phyloP scores from a whole-genome alignment of 208 protist genomes.

The Trichomonas tenax region DNA sequence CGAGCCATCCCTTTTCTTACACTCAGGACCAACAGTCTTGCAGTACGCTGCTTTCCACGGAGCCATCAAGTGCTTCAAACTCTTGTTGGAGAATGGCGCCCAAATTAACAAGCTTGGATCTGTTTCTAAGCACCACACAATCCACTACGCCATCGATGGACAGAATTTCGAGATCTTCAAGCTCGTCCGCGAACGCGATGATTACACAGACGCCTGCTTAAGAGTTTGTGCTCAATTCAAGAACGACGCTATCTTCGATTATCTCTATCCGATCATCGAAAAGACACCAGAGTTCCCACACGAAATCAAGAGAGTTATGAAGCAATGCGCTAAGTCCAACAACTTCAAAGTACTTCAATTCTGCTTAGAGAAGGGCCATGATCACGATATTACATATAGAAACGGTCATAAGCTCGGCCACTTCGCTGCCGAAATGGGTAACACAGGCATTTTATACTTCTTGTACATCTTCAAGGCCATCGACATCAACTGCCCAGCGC shows the following conservation, averaged over 20 bases:
- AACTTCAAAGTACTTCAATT: neutral
- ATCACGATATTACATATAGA: neutral
- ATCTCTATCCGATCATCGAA: neutral
- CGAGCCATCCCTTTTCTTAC: neutral
- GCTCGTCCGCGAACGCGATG: neutral
- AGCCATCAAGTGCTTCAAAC: neutral
- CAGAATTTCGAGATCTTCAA: neutral
- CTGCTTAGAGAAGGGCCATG: neutral
- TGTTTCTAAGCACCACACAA: neutral
- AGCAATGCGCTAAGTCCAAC: neutral
- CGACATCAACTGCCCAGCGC: neutral
- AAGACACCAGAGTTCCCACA: neutral
- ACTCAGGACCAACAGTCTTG: neutral
- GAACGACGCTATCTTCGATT: neutral
- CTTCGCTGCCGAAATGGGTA: neutral
- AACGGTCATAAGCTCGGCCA: neutral
- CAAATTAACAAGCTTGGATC: neutral
- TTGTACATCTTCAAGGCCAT: neutral
- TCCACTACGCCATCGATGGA: neutral
- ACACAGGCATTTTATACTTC: neutral
- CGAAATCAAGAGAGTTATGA: neutral
- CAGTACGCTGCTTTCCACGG: neutral
- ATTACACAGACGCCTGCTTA: neutral
- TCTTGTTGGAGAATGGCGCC: neutral
- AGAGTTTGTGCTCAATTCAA: neutral